Evolutionary conservation across 495 filamentous ascomycete species (phyloP), one percentile per base, ranked within the genome.

Genomic region (Niebla homalea): DNA sequence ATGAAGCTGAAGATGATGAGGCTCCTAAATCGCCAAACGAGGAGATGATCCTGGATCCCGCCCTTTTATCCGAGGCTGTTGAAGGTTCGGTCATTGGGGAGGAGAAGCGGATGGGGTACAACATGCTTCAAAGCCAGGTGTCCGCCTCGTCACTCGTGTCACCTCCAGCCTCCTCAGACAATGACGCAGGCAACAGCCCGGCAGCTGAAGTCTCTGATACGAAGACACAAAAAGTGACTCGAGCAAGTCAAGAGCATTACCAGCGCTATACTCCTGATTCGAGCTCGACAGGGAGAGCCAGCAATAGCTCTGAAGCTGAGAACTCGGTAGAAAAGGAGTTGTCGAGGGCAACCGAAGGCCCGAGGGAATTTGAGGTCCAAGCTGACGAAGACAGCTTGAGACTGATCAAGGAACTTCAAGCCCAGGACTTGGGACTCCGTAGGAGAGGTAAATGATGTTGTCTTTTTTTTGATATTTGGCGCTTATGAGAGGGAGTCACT

Each of bases 341-440:
- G 46, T 70, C 67, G 52, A 56, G 57, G 46, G 43, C 50, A 20
- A 66, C 65, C 29, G 60, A 60, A 22, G 58, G 64, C 10, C 51
- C 52, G 38, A 21, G 32, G 20, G 40, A 14, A 43, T 48, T 46
- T 38, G 67, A 69, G 46, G 62, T 57, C 15, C 67, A 67, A 25
- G 65, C 70, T 35, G 75, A 78, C 58, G 67, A 69, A 20, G 70
- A 73, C 56, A 79, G 74, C 55, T 49, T 78, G 50, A 71, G 67
- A 37, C 54, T 81, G 21, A 79, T 79, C 49, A 70, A 71, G 51
- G 68, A 75, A 61, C 54, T 83, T 40, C 75, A 77, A 58, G 75
- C 76, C 55, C 69, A 77, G 51, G 78, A 80, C 43, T 74, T 75
- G 52, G 74, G 78, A 8, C 61, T 83, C 51, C 65, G 79, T 48